Base-by-base conservation (phyloP, 2,329 filamentous ascomycete species). In the Pseudogymnoascus sp. region DNA sequence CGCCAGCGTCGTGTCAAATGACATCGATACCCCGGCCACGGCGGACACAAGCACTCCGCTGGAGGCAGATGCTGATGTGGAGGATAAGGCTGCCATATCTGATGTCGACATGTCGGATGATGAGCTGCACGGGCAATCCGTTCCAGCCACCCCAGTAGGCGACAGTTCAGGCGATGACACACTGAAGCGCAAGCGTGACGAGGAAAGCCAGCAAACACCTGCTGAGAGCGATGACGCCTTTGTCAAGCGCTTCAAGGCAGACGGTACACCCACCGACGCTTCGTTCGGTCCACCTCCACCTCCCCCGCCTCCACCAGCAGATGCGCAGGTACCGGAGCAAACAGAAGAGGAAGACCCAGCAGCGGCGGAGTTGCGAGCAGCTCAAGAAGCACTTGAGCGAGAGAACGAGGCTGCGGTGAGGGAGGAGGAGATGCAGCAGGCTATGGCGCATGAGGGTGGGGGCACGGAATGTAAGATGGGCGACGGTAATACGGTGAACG, bases 171-270 rank as follows among this genome's bases (percentile, higher is more conserved):
- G 37, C 33, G 59, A 68, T 68, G 60, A 67, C 56, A 14, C 67
- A 65, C 77, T 82, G 59, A 91, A 91, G 73, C 83, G 88, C 8
- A 91, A 91, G 73, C 81, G 87, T 59, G 77, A 79, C 8, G 78
- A 79, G 4, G 77, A 77, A n/a, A 70, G 72, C n/a, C 69, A 69
- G 0, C 73, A 68, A 6, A 53, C 26, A 42, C 50, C 64, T 19
- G 61, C 65, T 24, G 63, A 68, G 8, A 67, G 67, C 16, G 65
- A 62, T 3, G 70, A 72, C 8, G 65, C 65, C 6, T 59, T 62
- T 6, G 65, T 65, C 42, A 73, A 74, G 42, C 67, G 72, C 1
- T 59, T 72, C 3, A 74, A 73, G 61, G 71, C 72, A 31, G 68
- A 67, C 11, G 66, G 68, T 13, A 37, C 56, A 6, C 2, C 59